phyloP scores from a whole-genome alignment of 495 filamentous ascomycete genomes.

The Hyaloscypha variabilis region DNA sequence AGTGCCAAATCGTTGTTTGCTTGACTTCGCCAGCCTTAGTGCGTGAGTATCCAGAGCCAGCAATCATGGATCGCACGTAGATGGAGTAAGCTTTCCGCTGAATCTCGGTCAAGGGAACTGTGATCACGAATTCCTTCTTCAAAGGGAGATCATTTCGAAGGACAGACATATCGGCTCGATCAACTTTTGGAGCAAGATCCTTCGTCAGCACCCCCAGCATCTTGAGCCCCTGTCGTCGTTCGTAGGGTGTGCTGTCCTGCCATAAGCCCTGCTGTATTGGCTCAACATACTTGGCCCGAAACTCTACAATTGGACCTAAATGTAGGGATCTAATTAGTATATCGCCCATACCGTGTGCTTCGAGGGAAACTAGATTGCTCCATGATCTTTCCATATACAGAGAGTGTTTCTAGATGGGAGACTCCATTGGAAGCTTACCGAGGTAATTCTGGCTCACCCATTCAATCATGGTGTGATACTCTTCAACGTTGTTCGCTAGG shows the following conservation, averaged over 20 bases:
- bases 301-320: constrained; percentile 60
- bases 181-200: constrained; percentile 76
- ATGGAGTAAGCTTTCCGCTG: constrained; percentile 66
- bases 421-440: background rate
- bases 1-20: constrained; percentile 46
- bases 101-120: constrained; percentile 65
- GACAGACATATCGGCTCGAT: constrained; percentile 70
- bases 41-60: constrained; percentile 17
- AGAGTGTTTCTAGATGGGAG: background rate
- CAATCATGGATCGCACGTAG: constrained; percentile 50
- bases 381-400: too few species aligned
- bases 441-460: constrained; percentile 81
- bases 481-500: constrained; percentile 76
- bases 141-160: constrained; percentile 64
- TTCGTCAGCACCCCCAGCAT: constrained; percentile 71
- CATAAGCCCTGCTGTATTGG: constrained; percentile 75
- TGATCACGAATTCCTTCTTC: constrained; percentile 84
- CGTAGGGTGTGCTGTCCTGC: constrained; percentile 54
- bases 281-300: constrained; percentile 65
- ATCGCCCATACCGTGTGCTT: background rate
- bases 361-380: constrained; percentile 44
- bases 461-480: constrained; percentile 85
- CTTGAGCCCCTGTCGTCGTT: constrained; percentile 61
- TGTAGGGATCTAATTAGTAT: background rate
- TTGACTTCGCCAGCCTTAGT: constrained; percentile 35